Percentiles rank a stretch among this genome's conserved stretches.
Conservation (phyloP, 192 early-diverging fungal genomes). For the Funneliformis geosporum region DNA sequence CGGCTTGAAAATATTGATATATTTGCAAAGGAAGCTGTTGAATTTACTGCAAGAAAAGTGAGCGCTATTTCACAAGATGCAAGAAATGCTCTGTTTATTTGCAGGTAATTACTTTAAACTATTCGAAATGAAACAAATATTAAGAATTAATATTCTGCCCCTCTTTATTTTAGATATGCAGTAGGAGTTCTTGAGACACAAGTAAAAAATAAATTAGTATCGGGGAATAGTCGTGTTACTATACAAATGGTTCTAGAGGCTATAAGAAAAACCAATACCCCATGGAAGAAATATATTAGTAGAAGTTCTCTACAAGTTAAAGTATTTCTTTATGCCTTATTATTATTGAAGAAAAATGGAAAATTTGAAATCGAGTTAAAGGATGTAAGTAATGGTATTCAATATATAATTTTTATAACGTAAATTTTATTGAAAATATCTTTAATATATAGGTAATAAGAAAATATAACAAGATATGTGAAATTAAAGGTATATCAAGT, state of each 20-base stretch:
- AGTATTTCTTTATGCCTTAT: conserved; percentile 77
- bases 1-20: conserved; percentile 70
- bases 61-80: conserved; percentile 96
- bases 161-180: conserved; percentile 48
- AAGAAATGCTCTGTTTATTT: conserved; percentile 91
- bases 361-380: conserved; percentile 73
- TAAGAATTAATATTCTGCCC: background rate
- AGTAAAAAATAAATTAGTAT: conserved; percentile 31
- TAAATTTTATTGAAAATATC: background rate
- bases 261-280: conserved; percentile 80
- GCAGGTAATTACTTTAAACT: conserved; percentile 54
- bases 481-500: background rate
- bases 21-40: conserved; percentile 82
- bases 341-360: conserved; percentile 67
- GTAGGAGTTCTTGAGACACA: conserved; percentile 69
- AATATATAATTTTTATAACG: background rate
- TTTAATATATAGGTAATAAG: background rate
- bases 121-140: background rate
- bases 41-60: conserved; percentile 94
- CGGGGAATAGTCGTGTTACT: conserved; percentile 52
- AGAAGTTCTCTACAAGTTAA: conserved; percentile 80
- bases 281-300: conserved; percentile 71
- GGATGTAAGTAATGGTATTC: conserved; percentile 60
- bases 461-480: conserved; percentile 15
- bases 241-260: conserved; percentile 75